phyloP scores from a whole-genome alignment of 2,329 filamentous ascomycete genomes.

The Aureobasidium melanogenum region DNA sequence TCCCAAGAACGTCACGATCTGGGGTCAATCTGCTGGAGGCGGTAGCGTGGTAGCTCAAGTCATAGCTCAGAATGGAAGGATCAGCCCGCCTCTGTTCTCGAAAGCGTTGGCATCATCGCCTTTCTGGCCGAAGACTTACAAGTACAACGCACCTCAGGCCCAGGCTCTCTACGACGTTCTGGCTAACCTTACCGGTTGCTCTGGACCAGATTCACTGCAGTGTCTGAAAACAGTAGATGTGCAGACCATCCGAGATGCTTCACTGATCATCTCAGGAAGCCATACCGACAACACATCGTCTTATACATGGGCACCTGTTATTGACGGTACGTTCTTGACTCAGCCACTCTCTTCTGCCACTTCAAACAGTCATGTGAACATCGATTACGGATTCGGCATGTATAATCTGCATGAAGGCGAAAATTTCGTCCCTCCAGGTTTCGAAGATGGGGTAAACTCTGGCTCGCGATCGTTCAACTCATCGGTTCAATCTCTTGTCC shows the following conservation, averaged over 20 bases:
- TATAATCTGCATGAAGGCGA: conserved; percentile 57
- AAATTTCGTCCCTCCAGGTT: conserved; percentile 48
- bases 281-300: conserved; percentile 47
- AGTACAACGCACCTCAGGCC: conserved; percentile 41
- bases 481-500: conserved; percentile 40
- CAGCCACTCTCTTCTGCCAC: conserved; percentile 39
- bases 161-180: conserved; percentile 44
- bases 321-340: conserved; percentile 47
- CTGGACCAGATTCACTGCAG: conserved; percentile 36
- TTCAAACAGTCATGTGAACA: conserved; percentile 32
- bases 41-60: conserved; percentile 46
- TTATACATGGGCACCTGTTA: conserved; percentile 53
- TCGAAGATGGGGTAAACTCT: conserved; percentile 28
- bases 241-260: conserved; percentile 45
- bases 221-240: conserved; percentile 49
- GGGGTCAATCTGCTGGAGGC: conserved; percentile 45
- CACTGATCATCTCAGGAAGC: conserved; percentile 38
- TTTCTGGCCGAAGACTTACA: conserved; percentile 53
- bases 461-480: conserved; percentile 38
- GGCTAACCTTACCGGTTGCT: conserved; percentile 41
- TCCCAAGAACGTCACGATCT: conserved; percentile 31
- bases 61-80: conserved; percentile 39
- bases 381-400: conserved; percentile 42
- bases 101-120: conserved; percentile 46
- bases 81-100: conserved; percentile 37